Evolutionary conservation across 2,329 filamentous ascomycete genomes (phyloP).

Genomic region (Fusarium succisae): DNA sequence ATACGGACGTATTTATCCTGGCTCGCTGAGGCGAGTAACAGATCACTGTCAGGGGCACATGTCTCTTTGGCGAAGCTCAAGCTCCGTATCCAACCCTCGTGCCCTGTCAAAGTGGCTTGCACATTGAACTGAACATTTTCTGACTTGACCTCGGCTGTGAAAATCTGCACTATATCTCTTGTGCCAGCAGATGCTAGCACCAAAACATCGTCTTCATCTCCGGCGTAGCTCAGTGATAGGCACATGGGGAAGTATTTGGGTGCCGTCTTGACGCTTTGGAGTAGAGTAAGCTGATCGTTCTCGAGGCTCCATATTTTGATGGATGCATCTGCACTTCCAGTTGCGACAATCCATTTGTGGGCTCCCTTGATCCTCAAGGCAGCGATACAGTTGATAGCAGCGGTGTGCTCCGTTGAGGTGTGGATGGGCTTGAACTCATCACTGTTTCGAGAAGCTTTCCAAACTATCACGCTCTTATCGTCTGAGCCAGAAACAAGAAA

Average conservation of each 20-base stretch:
- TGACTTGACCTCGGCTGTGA: constrained; percentile 62
- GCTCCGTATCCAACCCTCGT: constrained; percentile 94
- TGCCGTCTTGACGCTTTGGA: constrained; percentile 76
- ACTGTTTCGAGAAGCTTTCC: constrained; percentile 57
- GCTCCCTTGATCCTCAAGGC: constrained; percentile 48
- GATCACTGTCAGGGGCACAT: constrained; percentile 64
- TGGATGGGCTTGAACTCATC: constrained; percentile 56
- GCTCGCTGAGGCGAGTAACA: constrained; percentile 90
- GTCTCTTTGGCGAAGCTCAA: constrained; percentile 79
- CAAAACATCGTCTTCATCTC: constrained; percentile 60
- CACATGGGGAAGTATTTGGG: constrained; percentile 86
- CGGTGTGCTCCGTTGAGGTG: constrained; percentile 71
- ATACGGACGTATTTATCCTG: constrained; percentile 97
- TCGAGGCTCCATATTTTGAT: constrained; percentile 75
- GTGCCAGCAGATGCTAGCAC: constrained; percentile 89
- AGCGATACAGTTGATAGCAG: constrained; percentile 76
- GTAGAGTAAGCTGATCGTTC: constrained; percentile 57
- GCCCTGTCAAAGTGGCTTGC: constrained; percentile 82
- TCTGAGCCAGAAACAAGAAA: constrained; percentile 82
- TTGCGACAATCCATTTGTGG: constrained; percentile 67
- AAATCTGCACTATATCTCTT: constrained; percentile 82
- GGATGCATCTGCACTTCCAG: constrained; percentile 83
- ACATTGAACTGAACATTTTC: constrained; percentile 67
- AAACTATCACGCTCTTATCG: constrained; percentile 80
- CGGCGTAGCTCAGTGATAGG: constrained; percentile 72